Percentiles rank a stretch among this genome's conserved stretches.
Evolutionary conservation across 1,284 basidiomycete genomes (phyloP).

Genomic region (Tremellales sp.): DNA sequence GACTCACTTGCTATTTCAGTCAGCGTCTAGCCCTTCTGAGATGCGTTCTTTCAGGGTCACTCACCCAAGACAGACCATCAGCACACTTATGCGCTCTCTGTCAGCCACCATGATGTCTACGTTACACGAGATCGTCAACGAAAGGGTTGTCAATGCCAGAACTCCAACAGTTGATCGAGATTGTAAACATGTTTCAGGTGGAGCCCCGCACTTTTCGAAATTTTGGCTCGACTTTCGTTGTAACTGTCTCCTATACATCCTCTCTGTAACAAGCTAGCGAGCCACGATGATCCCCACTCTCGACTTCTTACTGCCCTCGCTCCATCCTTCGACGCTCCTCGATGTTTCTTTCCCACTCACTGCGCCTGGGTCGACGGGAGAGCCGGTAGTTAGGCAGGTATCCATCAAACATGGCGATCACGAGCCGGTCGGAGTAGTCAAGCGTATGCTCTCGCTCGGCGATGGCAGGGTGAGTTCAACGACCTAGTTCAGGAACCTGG

Average conservation of each 20-base stretch:
- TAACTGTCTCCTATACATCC: not conserved
- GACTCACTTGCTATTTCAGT: constrained; percentile 30
- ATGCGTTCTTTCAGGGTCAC: no score
- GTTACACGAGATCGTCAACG: no score
- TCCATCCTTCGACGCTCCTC: constrained; percentile 43
- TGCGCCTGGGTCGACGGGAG: constrained; percentile 18
- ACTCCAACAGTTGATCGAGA: no score
- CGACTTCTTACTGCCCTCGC: constrained; percentile 43
- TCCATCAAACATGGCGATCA: constrained; percentile 38
- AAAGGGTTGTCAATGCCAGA: not conserved
- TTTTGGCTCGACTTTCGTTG: not conserved
- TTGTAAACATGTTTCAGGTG: not conserved
- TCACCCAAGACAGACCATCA: constrained; percentile 48
- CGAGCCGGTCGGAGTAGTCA: constrained; percentile 30
- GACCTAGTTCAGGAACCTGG: no score
- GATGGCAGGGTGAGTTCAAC: constrained; percentile 17
- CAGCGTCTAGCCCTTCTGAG: not conserved
- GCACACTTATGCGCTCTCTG: constrained; percentile 29
- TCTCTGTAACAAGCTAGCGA: not conserved
- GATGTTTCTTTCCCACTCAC: constrained; percentile 38
- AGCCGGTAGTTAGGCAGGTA: constrained; percentile 41
- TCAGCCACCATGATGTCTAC: constrained; percentile 12
- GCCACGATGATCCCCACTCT: constrained; percentile 26
- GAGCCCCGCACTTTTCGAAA: not conserved
- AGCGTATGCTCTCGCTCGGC: constrained; percentile 23